phyloP scores from a whole-genome alignment of 352 stramenopile species.

The Phytophthora kernoviae region DNA sequence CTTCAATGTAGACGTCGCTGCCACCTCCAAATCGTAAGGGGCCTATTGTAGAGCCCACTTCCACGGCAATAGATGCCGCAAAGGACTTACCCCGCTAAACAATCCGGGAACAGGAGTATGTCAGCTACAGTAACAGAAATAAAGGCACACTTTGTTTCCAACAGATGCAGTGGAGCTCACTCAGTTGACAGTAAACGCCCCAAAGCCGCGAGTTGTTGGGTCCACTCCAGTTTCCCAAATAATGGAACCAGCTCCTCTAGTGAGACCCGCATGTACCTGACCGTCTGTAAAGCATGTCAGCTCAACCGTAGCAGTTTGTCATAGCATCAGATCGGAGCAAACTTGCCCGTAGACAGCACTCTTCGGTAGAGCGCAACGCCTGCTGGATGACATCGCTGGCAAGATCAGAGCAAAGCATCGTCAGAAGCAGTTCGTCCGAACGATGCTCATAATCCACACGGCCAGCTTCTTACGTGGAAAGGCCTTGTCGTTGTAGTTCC shows the following conservation, averaged over 20 bases:
- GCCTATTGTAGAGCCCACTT: conserved; percentile 11
- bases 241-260: conserved; percentile 18
- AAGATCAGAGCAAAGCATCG: not conserved
- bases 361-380: conserved; percentile 15
- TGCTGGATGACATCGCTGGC: conserved; percentile 20
- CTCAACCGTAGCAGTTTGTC: not conserved
- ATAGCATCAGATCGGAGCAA: no score
- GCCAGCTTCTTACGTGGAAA: conserved; percentile 10
- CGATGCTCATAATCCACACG: not conserved
- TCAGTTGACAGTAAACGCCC: conserved; percentile 9
- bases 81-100: not conserved
- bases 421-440: not conserved
- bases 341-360: conserved; percentile 18
- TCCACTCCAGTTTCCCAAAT: conserved; percentile 10
- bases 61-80: conserved; percentile 16
- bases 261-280: conserved; percentile 22
- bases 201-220: conserved; percentile 15
- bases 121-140: not conserved
- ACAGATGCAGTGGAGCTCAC: conserved; percentile 9
- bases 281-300: conserved; percentile 14
- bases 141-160: no score
- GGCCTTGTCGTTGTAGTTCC: conserved; percentile 15
- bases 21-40: conserved; percentile 19
- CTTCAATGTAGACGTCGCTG: conserved; percentile 1
- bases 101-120: not conserved